These are phyloP conservation scores for Tetracladium maxilliforme DNA, from an alignment of 2,329 filamentous ascomycete genomes.

Conservation along the genomic window DNA sequence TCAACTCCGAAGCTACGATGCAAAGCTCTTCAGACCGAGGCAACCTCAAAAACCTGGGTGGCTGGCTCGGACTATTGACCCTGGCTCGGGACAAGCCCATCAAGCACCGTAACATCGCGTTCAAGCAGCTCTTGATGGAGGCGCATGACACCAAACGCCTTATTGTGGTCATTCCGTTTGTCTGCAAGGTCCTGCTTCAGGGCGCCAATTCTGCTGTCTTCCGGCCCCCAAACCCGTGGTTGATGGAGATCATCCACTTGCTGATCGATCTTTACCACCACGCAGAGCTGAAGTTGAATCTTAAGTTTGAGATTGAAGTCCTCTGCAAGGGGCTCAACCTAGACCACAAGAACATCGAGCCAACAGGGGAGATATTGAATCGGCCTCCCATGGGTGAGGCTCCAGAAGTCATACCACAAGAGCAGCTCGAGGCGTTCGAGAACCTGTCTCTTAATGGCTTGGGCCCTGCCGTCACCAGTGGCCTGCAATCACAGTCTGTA, in stretches of 20 bases:
- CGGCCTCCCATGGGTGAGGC: constrained; percentile 48
- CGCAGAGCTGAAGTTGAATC: constrained; percentile 85
- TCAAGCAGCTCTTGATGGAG: constrained; percentile 89
- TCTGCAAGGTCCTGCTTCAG: constrained; percentile 87
- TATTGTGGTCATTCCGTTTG: constrained; percentile 88
- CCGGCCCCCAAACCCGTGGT: constrained; percentile 88
- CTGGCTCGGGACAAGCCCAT: constrained; percentile 90
- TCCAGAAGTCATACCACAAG: constrained; percentile 52
- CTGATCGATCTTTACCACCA: constrained; percentile 89
- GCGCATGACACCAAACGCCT: constrained; percentile 86
- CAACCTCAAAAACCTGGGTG: constrained; percentile 84
- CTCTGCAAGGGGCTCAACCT: constrained; percentile 83
- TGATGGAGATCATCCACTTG: constrained; percentile 88
- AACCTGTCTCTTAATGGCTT: constrained; percentile 67
- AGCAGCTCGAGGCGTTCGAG: constrained; percentile 80
- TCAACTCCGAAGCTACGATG: constrained; percentile 81
- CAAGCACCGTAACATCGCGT: constrained; percentile 90
- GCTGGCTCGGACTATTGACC: constrained; percentile 86
- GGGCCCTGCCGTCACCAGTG: constrained; percentile 49
- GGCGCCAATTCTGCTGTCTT: constrained; percentile 79
- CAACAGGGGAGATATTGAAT: constrained; percentile 73
- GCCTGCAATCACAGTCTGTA: constrained; percentile 62
- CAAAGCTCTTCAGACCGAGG: constrained; percentile 72
- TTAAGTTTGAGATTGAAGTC: constrained; percentile 98
- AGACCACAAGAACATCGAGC: constrained; percentile 85